These are phyloP conservation scores for Begonia loranthoides DNA, from an alignment of 306 rosid species.

Conservation along the genomic window DNA sequence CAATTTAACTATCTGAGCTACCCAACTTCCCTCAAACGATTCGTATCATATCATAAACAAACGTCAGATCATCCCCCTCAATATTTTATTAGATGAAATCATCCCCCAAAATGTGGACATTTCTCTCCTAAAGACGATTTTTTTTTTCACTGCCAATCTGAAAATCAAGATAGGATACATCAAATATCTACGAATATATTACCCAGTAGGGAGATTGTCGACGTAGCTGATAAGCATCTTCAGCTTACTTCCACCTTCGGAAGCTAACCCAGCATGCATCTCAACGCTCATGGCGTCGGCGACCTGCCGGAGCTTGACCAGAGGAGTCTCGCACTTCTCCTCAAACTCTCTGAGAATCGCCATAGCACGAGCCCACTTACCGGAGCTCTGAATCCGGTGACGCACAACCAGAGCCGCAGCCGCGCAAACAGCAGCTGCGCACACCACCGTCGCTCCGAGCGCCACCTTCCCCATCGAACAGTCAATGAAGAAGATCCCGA, in stretches of 20 bases:
- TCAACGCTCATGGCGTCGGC: constrained; percentile 79
- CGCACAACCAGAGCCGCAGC: constrained; percentile 46
- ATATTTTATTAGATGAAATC: too few species aligned
- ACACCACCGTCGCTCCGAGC: constrained; percentile 36
- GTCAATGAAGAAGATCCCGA: neutral
- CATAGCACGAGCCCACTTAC: constrained; percentile 36
- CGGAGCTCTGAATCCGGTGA: constrained; percentile 30
- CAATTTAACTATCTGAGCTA: too few species aligned
- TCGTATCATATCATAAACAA: too few species aligned
- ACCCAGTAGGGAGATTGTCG: constrained; percentile 87
- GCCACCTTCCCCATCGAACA: constrained; percentile 44
- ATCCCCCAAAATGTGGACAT: too few species aligned
- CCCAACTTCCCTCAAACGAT: too few species aligned
- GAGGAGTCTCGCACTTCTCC: constrained; percentile 63
- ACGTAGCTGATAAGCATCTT: constrained; percentile 78
- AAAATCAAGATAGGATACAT: too few species aligned
- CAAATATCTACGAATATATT: neutral
- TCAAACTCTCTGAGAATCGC: constrained; percentile 53
- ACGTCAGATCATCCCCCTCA: too few species aligned
- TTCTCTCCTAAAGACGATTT: too few species aligned
- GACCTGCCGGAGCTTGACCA: constrained; percentile 42
- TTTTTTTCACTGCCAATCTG: too few species aligned
- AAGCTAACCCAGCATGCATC: constrained; percentile 94
- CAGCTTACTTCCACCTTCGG: constrained; percentile 87
- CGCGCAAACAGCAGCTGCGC: constrained; percentile 32